Base-by-base conservation (phyloP, 129 eudicot genomes). In the Erigeron canadensis region DNA sequence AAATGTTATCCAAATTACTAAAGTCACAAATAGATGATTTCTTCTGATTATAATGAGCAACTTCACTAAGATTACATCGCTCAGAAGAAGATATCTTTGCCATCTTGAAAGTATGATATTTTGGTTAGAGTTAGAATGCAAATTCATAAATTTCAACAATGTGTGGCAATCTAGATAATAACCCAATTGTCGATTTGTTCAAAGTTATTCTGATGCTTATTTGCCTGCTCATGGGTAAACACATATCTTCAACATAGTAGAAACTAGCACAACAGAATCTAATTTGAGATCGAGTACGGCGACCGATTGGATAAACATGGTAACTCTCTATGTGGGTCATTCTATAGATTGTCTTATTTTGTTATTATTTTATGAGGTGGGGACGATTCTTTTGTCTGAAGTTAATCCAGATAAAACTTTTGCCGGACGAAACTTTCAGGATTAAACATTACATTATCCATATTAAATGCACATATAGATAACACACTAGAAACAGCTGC, bases 141-240 rank as follows among this genome's bases (percentile, higher is more conserved):
- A 41, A 55, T 9, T 54, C 11, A 42, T 51, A 64, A 42, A 3
- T 0, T 9, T 62, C 19, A 72, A 61, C 48, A 47, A 47, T 61
- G 19, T 58, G 22, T 39, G 10, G 28, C 28, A 41, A 63, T 41
- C 23, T 63, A 63, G 11, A 63, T 63, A 15, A 15, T 15, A 70
- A 8, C 37, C 1, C 5, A 28, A 21, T 71, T 42, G 69, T 47
- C 70, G 69, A 61, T 73, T 45, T 45, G 9, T 61, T 44, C 77
- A 61, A 60, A 22, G 69, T 22, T 60, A n/a, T 59, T 23, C 23
- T 23, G 76, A 72, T 73, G 70, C 77, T 61, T 4, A 60, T 38
- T 10, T 42, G 75, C 67, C 75, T 56, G 67, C 67, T n/a, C 38
- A n/a, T 37, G 5, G 11, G 45, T 12, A n/a, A n/a, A n/a, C n/a